Percentiles rank a stretch among this genome's conserved stretches.
These are phyloP conservation scores for Trypanosoma brucei DNA, from an alignment of 208 protist genomes.

Conservation along the genomic window DNA sequence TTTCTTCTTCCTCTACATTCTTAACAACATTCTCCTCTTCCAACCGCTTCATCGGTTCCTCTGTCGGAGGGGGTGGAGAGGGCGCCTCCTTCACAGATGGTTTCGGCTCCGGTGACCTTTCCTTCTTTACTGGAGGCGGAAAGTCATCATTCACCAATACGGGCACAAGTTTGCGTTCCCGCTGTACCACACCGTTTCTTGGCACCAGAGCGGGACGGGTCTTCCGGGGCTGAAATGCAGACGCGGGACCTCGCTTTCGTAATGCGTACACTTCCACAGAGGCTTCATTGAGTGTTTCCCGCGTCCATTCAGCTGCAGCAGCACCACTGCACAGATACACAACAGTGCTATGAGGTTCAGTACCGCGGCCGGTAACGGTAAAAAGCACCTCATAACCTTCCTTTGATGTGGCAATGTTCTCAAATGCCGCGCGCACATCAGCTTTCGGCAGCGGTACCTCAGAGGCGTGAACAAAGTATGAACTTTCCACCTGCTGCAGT, in stretches of 20 bases:
- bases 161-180: conserved; percentile 23
- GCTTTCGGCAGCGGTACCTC: background rate
- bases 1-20: conserved; percentile 4
- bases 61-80: background rate
- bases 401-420: background rate
- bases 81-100: background rate
- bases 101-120: background rate
- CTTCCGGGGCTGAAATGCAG: conserved; percentile 1
- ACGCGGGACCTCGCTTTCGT: background rate
- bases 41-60: background rate
- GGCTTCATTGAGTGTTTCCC: conserved; percentile 4
- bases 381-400: background rate
- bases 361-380: conserved; percentile 50
- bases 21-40: background rate
- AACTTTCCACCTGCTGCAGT: background rate
- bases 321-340: background rate
- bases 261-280: conserved; percentile 19
- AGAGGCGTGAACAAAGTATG: background rate
- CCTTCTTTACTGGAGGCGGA: too few species aligned
- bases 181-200: background rate
- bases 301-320: conserved; percentile 16
- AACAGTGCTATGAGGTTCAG: conserved; percentile 77
- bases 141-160: background rate
- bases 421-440: background rate
- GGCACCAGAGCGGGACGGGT: conserved; percentile 7